phyloP scores from a whole-genome alignment of 2,329 filamentous ascomycete species.

The Colletotrichum scovillei region DNA sequence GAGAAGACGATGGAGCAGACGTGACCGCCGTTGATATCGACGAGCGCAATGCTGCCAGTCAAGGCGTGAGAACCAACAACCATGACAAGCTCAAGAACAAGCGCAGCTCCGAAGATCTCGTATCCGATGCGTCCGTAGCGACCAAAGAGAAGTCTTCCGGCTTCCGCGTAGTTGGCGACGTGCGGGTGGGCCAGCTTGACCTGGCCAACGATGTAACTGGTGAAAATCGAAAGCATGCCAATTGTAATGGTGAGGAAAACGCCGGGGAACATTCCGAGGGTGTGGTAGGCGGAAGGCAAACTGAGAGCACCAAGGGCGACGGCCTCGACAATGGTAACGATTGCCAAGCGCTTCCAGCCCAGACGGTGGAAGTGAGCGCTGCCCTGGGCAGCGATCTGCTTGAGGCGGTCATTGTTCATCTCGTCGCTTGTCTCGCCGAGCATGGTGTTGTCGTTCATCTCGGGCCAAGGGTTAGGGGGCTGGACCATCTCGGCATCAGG shows the following conservation, averaged over 20 bases:
- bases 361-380: slow-evolving; percentile 62
- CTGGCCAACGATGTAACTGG: slow-evolving; percentile 58
- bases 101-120: slow-evolving; percentile 70
- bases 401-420: slow-evolving; percentile 53
- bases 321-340: slow-evolving; percentile 67
- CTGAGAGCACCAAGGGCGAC: slow-evolving; percentile 65
- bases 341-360: slow-evolving; percentile 68
- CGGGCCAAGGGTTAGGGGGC: slow-evolving; percentile 27
- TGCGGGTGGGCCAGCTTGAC: slow-evolving; percentile 64
- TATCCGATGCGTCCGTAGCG: slow-evolving; percentile 62
- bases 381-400: slow-evolving; percentile 58
- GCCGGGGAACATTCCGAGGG: slow-evolving; percentile 65
- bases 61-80: slow-evolving; percentile 78
- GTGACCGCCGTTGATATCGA: slow-evolving; percentile 69
- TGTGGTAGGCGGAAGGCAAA: slow-evolving; percentile 62
- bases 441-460: slow-evolving; percentile 28
- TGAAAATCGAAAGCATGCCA: slow-evolving; percentile 60
- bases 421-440: slow-evolving; percentile 41
- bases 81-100: slow-evolving; percentile 74
- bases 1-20: slow-evolving; percentile 58
- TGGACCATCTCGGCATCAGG: slow-evolving; percentile 25
- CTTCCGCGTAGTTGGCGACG: slow-evolving; percentile 76
- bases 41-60: slow-evolving; percentile 77
- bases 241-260: slow-evolving; percentile 54
- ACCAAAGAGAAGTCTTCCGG: slow-evolving; percentile 69